A percentile compares a stretch with the other conserved stretches of the same genome.
Conservation (phyloP, 768 basidiomycete genomes). For the Suillus plorans region DNA sequence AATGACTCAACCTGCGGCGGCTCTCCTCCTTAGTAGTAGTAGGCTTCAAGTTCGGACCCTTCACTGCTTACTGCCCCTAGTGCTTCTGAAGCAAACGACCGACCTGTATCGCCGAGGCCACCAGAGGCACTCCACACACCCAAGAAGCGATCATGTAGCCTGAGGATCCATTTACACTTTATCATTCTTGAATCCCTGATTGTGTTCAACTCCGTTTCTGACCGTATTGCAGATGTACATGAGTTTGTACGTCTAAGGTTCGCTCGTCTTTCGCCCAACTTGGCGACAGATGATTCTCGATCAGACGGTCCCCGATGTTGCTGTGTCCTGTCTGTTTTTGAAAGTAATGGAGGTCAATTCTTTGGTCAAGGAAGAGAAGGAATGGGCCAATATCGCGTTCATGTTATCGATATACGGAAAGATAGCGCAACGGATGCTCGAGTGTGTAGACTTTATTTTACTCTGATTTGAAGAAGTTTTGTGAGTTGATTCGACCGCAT, state of each 20-base stretch:
- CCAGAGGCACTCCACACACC: not conserved
- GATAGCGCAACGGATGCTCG: slow-evolving; percentile 1
- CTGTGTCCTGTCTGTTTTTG: slow-evolving; percentile 1
- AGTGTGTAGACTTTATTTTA: slow-evolving; percentile 7
- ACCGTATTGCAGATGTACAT: not conserved
- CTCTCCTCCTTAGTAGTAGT: not conserved
- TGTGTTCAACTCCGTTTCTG: not conserved
- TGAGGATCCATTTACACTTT: not conserved
- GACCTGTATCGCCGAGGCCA: not conserved
- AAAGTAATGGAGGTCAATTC: slow-evolving; percentile 1
- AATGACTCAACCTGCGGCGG: not conserved
- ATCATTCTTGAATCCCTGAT: not conserved
- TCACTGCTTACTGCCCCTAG: not conserved
- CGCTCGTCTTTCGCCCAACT: not conserved
- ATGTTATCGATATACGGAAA: not conserved
- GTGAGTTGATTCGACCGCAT: too few relatives aligned
- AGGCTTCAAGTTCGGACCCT: not conserved
- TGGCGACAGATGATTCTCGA: slow-evolving; percentile 1
- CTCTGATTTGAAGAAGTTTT: too few relatives aligned
- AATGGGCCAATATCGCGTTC: not conserved
- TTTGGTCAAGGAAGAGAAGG: slow-evolving; percentile 1
- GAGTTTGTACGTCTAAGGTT: not conserved
- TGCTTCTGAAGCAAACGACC: not conserved
- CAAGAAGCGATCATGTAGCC: not conserved
- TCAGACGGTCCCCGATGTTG: not conserved